These are phyloP conservation scores for Naganishia liquefaciens DNA, from an alignment of 1,284 basidiomycete species.

Conservation along the genomic window DNA sequence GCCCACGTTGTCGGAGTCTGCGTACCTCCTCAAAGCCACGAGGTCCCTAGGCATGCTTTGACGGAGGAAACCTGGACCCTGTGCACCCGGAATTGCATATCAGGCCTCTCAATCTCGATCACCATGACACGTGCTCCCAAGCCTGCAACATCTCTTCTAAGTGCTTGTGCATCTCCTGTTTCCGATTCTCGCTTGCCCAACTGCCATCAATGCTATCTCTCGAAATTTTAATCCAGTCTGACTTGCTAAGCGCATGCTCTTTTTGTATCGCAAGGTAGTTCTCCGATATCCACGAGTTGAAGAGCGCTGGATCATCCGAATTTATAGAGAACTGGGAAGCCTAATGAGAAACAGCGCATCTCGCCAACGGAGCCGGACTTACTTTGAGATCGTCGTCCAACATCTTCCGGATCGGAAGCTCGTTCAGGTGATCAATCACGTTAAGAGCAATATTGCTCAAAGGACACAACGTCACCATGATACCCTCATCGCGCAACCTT, in stretches of 20 bases:
- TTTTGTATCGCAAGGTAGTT: slow-evolving; percentile 40
- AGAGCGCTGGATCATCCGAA: slow-evolving; percentile 41
- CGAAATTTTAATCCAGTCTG: slow-evolving; percentile 36
- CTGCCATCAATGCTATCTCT: slow-evolving; percentile 37
- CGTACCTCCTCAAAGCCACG: no score
- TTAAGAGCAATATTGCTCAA: slow-evolving; percentile 37
- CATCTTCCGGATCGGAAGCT: slow-evolving; percentile 38
- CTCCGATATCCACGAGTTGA: slow-evolving; percentile 39
- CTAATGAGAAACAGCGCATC: no score
- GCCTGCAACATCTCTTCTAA: slow-evolving; percentile 4
- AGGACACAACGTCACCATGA: slow-evolving; percentile 39
- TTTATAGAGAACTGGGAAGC: slow-evolving; percentile 38
- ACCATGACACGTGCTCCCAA: slow-evolving; percentile 24
- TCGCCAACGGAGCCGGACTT: background rate
- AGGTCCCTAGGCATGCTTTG: no score
- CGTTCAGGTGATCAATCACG: slow-evolving; percentile 34
- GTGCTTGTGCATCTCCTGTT: slow-evolving; percentile 30
- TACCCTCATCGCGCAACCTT: slow-evolving; percentile 33
- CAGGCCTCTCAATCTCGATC: background rate
- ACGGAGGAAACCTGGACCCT: no score
- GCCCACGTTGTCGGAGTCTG: no score
- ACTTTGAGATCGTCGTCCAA: slow-evolving; percentile 37
- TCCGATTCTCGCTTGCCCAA: slow-evolving; percentile 37
- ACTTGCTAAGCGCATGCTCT: slow-evolving; percentile 35
- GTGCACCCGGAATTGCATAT: no score